Conservation (phyloP, 2,329 filamentous ascomycete genomes). For the Sphaerostilbella broomeana region DNA sequence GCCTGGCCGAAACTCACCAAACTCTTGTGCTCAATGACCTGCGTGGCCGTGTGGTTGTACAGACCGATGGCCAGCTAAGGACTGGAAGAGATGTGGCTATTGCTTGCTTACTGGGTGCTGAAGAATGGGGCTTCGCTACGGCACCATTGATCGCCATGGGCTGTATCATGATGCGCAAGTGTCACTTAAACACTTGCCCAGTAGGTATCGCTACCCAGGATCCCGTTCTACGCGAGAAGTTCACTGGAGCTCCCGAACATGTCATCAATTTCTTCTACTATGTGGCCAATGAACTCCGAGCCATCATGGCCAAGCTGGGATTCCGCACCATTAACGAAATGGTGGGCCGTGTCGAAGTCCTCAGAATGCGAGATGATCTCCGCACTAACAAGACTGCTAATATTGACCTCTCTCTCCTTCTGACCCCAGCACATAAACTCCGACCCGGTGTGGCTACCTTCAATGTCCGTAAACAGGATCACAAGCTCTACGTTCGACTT, state of each 20-base stretch:
- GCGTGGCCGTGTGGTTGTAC: constrained; percentile 88
- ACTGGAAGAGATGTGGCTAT: constrained; percentile 93
- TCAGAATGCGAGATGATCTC: constrained; percentile 83
- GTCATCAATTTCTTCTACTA: constrained; percentile 99
- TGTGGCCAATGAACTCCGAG: constrained; percentile 87
- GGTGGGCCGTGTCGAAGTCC: constrained; percentile 84
- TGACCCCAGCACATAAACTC: constrained; percentile 93
- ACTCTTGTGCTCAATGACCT: constrained; percentile 93
- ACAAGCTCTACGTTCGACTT: constrained; percentile 83
- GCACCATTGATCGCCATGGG: constrained; percentile 94
- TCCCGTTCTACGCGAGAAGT: constrained; percentile 89
- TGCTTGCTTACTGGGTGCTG: constrained; percentile 90
- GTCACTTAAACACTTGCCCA: constrained; percentile 69
- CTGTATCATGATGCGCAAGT: constrained; percentile 90
- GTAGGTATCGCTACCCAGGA: constrained; percentile 96
- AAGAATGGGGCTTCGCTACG: constrained; percentile 96
- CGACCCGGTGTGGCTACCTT: constrained; percentile 92
- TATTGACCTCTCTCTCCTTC: constrained; percentile 84
- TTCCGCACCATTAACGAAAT: constrained; percentile 96
- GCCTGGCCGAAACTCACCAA: constrained; percentile 94
- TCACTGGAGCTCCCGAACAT: constrained; percentile 85
- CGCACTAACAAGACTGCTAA: constrained; percentile 85
- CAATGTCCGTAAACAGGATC: constrained; percentile 96
- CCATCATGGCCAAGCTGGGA: constrained; percentile 93
- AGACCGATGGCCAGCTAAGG: constrained; percentile 90